Evolutionary conservation across 2,329 filamentous ascomycete species (phyloP).

Genomic region (Hymenoscyphus fraxineus): DNA sequence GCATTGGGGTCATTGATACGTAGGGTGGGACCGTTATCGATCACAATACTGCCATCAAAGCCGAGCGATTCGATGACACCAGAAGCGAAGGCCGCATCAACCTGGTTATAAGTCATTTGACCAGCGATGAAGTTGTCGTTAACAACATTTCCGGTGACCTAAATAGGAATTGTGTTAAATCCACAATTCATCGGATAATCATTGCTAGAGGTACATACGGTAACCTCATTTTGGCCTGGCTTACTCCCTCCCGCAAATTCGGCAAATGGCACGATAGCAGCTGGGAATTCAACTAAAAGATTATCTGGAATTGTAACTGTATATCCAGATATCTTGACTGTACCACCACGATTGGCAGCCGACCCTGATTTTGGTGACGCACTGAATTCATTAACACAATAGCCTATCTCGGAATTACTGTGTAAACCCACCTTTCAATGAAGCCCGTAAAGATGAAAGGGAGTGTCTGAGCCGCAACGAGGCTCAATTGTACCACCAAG

Average conservation of each 20-base stretch:
- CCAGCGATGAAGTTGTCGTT: slow-evolving; percentile 38
- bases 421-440: background rate
- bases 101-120: slow-evolving; percentile 38
- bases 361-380: slow-evolving; percentile 11
- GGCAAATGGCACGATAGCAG: slow-evolving; percentile 42
- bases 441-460: slow-evolving; percentile 16
- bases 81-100: slow-evolving; percentile 36
- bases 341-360: slow-evolving; percentile 42
- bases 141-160: slow-evolving; percentile 39
- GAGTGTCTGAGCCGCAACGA: slow-evolving; percentile 7
- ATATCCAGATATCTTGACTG: slow-evolving; percentile 44
- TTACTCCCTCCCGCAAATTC: slow-evolving; percentile 17
- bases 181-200: background rate
- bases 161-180: background rate
- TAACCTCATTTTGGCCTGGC: slow-evolving; percentile 26
- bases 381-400: background rate
- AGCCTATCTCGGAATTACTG: background rate
- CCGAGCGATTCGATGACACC: slow-evolving; percentile 38
- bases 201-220: background rate
- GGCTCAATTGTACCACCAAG: background rate
- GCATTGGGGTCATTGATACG: slow-evolving; percentile 45
- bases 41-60: slow-evolving; percentile 36
- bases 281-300: slow-evolving; percentile 46
- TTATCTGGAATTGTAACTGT: slow-evolving; percentile 47
- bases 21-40: slow-evolving; percentile 37